Percentiles rank a stretch among this genome's conserved stretches.
These are phyloP conservation scores for Amanita subjunquillea DNA, from an alignment of 768 basidiomycete species.

Conservation along the genomic window DNA sequence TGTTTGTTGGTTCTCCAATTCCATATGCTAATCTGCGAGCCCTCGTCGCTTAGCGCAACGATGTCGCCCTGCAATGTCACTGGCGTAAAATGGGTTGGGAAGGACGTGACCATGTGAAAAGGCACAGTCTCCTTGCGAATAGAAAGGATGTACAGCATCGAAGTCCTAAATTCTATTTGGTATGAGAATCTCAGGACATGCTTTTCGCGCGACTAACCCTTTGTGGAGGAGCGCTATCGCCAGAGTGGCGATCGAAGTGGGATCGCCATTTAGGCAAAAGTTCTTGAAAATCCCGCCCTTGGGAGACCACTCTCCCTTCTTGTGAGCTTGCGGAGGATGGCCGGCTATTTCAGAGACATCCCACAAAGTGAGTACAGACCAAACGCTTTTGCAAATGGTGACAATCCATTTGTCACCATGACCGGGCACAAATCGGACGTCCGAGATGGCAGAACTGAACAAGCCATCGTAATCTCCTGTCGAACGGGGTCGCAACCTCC, in stretches of 20 bases:
- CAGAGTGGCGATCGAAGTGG: constrained; percentile 31
- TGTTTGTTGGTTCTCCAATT: constrained; percentile 42
- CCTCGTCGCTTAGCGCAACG: constrained; percentile 44
- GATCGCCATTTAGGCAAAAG: constrained; percentile 38
- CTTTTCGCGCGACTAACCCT: constrained; percentile 26
- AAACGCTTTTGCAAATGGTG: constrained; percentile 48
- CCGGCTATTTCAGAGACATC: constrained; percentile 20
- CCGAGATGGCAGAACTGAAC: constrained; percentile 34
- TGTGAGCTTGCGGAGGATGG: constrained; percentile 10
- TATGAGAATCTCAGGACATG: constrained; percentile 9
- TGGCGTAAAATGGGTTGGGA: constrained; percentile 34
- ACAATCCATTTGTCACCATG: constrained; percentile 33
- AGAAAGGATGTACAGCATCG: constrained; percentile 23
- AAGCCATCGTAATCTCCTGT: constrained; percentile 19
- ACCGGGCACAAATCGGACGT: constrained; percentile 44
- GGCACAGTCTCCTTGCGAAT: constrained; percentile 11
- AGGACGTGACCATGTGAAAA: constrained; percentile 20
- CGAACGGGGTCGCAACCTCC: constrained; percentile 6
- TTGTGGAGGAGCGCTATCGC: constrained; percentile 39
- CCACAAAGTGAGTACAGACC: constrained; percentile 51
- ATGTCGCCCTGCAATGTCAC: constrained; percentile 40
- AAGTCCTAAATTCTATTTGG: constrained; percentile 15
- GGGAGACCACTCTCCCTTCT: constrained; percentile 41
- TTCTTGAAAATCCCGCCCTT: constrained; percentile 43
- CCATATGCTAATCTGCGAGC: constrained; percentile 37